phyloP scores from a whole-genome alignment of 345 rosid genomes.

The Pistacia integerrima region DNA sequence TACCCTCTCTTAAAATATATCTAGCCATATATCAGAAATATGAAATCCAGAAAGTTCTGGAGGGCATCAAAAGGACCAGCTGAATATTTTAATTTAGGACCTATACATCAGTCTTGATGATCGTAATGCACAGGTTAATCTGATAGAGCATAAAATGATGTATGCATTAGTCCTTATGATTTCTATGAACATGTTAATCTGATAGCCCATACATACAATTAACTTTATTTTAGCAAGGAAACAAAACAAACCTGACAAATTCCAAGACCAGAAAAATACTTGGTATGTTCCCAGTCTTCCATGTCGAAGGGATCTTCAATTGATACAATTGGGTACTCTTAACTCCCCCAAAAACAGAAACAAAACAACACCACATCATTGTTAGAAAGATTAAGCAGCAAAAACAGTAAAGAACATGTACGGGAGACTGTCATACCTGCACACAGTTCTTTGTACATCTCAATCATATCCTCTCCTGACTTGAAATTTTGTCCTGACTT shows the following conservation, averaged over 20 bases:
- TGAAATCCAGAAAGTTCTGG: neutral
- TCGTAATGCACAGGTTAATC: too few relatives aligned
- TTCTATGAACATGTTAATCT: neutral
- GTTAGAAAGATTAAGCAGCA: slow-evolving; percentile 11
- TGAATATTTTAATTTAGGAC: neutral
- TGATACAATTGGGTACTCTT: slow-evolving; percentile 83
- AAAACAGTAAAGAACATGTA: slow-evolving; percentile 9
- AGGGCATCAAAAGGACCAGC: neutral
- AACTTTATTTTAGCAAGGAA: slow-evolving; percentile 16
- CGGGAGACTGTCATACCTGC: slow-evolving; percentile 47
- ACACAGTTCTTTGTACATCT: slow-evolving; percentile 86
- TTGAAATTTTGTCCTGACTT: slow-evolving; percentile 87
- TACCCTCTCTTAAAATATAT: slow-evolving; percentile 10
- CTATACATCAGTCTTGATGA: too few relatives aligned
- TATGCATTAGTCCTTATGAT: neutral
- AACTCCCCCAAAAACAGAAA: slow-evolving; percentile 25
- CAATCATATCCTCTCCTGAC: slow-evolving; percentile 94
- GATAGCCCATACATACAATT: neutral
- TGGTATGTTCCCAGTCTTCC: slow-evolving; percentile 97
- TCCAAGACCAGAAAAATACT: slow-evolving; percentile 69
- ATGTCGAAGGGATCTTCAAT: slow-evolving; percentile 98
- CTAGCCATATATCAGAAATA: slow-evolving; percentile 1
- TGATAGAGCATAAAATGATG: too few relatives aligned
- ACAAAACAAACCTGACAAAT: slow-evolving; percentile 79
- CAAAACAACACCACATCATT: slow-evolving; percentile 18